A percentile compares a stretch with the other conserved stretches of the same genome.
phyloP scores from a whole-genome alignment of 768 basidiomycete species.

The Kwoniella mangroviensis region DNA sequence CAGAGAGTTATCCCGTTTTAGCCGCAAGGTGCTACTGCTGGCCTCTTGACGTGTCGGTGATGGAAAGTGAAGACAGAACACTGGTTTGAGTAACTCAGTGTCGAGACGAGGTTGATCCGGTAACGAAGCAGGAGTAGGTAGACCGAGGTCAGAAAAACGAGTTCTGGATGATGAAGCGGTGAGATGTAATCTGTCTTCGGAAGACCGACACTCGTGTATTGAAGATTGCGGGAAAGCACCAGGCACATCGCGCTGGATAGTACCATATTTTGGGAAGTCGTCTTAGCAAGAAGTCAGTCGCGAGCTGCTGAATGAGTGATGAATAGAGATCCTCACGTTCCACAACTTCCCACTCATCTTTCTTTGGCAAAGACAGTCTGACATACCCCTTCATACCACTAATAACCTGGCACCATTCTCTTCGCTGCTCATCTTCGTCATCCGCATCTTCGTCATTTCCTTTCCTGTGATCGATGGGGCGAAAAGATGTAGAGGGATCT shows the following conservation, averaged over 20 bases:
- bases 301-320: neutral
- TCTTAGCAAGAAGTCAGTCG: conserved; percentile 15
- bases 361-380: conserved; percentile 2
- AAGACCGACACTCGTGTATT: conserved; percentile 6
- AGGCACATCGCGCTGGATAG: conserved; percentile 30
- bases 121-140: conserved; percentile 10
- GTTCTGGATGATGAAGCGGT: conserved; percentile 17
- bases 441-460: neutral
- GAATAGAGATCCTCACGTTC: conserved; percentile 31
- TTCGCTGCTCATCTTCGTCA: neutral
- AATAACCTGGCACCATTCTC: conserved; percentile 19
- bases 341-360: conserved; percentile 46
- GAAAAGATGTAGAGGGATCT: neutral
- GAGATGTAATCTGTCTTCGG: neutral
- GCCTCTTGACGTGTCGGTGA: neutral
- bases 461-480: neutral
- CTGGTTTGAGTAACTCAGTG: conserved; percentile 30
- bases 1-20: conserved; percentile 26
- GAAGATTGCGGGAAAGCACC: conserved; percentile 46
- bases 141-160: conserved; percentile 23
- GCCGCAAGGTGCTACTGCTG: conserved; percentile 33
- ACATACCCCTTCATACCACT: conserved; percentile 15
- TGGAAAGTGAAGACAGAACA: conserved; percentile 35
- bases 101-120: conserved; percentile 6
- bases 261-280: conserved; percentile 13